These are phyloP conservation scores for Pisolithus microcarpus DNA, from an alignment of 768 basidiomycete genomes.

Conservation along the genomic window DNA sequence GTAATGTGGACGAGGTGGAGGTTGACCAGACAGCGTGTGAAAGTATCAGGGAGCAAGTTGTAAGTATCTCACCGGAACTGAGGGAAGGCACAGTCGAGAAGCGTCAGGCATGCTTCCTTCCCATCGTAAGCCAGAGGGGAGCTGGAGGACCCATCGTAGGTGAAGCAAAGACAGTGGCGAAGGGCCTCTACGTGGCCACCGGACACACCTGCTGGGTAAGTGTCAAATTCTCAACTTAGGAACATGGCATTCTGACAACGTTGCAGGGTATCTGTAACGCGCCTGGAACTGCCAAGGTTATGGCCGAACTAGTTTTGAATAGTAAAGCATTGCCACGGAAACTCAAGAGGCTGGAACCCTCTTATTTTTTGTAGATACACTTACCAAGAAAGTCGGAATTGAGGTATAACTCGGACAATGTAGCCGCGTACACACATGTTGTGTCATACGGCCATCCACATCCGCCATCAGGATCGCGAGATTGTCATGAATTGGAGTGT, in stretches of 20 bases:
- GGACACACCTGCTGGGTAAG: constrained; percentile 79
- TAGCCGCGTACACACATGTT: not conserved
- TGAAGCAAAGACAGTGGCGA: constrained; percentile 44
- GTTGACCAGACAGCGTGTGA: constrained; percentile 54
- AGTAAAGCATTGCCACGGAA: constrained; percentile 55
- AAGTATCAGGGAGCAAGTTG: constrained; percentile 47
- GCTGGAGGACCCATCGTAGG: constrained; percentile 64
- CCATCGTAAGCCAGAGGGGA: constrained; percentile 48
- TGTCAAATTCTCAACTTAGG: constrained; percentile 5
- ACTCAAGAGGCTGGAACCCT: constrained; percentile 41
- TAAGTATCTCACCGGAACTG: constrained; percentile 53
- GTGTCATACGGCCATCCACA: not conserved
- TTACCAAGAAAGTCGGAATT: not conserved
- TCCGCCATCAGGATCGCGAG: not conserved
- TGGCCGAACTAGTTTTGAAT: constrained; percentile 66
- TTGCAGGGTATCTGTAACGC: constrained; percentile 71
- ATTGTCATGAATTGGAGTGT: not conserved
- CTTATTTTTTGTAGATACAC: constrained; percentile 24
- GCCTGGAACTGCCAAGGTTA: constrained; percentile 71
- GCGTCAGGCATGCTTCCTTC: constrained; percentile 74
- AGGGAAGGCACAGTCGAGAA: constrained; percentile 45
- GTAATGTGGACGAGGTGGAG: constrained; percentile 62
- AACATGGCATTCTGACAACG: constrained; percentile 3
- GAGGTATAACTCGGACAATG: not conserved
- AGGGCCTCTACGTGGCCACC: constrained; percentile 63